Evolutionary conservation across 73 alveolate species (phyloP).

Genomic region (Durusdinium trenchii): DNA sequence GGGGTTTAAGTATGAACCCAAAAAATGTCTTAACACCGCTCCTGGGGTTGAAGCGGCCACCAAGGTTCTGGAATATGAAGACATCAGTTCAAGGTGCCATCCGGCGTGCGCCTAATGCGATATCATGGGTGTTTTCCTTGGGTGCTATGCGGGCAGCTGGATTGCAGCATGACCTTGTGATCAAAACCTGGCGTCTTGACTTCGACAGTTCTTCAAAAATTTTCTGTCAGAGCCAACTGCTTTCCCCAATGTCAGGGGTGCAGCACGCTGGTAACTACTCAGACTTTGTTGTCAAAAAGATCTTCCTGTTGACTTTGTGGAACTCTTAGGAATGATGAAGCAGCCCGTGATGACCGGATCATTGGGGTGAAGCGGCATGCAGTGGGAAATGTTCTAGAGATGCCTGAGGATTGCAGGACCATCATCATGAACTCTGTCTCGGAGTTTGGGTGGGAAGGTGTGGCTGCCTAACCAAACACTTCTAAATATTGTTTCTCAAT

Average conservation of each 20-base stretch:
- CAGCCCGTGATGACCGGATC: not conserved
- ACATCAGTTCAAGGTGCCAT: not conserved
- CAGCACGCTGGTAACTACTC: too few relatives aligned
- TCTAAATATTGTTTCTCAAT: not conserved
- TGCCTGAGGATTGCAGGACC: not conserved
- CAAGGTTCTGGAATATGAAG: not conserved
- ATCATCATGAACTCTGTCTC: not conserved
- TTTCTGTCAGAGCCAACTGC: not conserved
- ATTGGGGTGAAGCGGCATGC: not conserved
- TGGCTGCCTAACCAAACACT: too few relatives aligned
- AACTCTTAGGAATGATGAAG: not conserved
- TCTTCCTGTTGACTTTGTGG: not conserved
- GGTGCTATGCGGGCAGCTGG: not conserved
- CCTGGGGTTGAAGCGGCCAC: not conserved
- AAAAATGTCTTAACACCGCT: not conserved
- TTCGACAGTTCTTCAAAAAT: not conserved
- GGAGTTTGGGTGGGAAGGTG: not conserved
- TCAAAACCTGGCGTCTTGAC: not conserved
- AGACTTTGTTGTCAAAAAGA: too few relatives aligned
- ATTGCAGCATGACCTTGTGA: not conserved
- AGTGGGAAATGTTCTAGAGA: not conserved
- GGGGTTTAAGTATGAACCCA: not conserved
- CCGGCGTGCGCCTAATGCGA: not conserved
- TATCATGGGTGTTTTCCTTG: not conserved
- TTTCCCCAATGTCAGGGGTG: too few relatives aligned